Conservation (phyloP, 139 green algal species). For the Chlamydomonas eustigma region DNA sequence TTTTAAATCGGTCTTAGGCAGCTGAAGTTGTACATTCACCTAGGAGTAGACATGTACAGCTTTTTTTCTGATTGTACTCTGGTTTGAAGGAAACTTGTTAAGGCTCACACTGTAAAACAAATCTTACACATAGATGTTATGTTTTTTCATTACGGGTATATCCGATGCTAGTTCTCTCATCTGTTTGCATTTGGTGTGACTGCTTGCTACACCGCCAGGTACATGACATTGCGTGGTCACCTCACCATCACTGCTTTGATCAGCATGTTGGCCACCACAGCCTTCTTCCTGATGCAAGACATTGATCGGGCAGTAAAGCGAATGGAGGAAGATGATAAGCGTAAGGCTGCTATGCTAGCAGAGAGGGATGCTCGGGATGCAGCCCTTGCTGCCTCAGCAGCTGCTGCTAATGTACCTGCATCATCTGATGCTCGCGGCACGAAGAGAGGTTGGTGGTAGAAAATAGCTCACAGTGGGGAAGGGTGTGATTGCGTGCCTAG, state of each 20-base stretch:
- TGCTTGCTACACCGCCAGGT: not conserved
- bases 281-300: conserved; percentile 15
- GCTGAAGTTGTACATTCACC: too few species aligned
- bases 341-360: not conserved
- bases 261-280: conserved; percentile 27
- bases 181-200: not conserved
- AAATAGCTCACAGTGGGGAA: too few species aligned
- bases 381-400: not conserved
- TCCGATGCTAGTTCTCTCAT: not conserved
- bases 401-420: not conserved
- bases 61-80: too few species aligned
- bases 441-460: not conserved
- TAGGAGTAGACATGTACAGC: too few species aligned
- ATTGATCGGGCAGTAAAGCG: not conserved
- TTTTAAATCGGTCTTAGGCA: too few species aligned
- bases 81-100: too few species aligned
- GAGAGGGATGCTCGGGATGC: not conserved
- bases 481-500: too few species aligned
- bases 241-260: conserved; percentile 31
- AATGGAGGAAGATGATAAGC: conserved; percentile 3
- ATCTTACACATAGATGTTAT: too few species aligned
- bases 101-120: too few species aligned
- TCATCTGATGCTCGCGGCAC: not conserved
- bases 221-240: conserved; percentile 27
- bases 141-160: too few species aligned